Evolutionary conservation across 257 asterid genomes (phyloP), one percentile per base, ranked within the genome.

Genomic region (Plantago ovata): DNA sequence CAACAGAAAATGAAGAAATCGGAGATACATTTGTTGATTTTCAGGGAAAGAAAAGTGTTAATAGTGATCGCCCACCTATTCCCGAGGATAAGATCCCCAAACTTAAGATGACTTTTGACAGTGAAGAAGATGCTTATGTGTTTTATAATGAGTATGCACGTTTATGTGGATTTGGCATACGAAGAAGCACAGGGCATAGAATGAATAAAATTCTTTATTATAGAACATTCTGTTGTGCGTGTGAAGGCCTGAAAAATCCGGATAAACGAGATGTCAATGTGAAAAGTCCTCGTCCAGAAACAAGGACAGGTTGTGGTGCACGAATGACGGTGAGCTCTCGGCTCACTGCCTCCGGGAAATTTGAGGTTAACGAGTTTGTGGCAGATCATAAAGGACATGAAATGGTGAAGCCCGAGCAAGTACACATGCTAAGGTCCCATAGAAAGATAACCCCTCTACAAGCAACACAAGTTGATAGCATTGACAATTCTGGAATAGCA

Each of bases 401-500:
- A 1, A 16, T 10, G 55, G 56, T 16, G 1, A 24, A 32, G 15
- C 53, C 54, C 3, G 46, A 32, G 16, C 18, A 46, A 16, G 13
- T 10, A 15, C 20, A 45, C 9, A 8, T 32, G 1, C 9, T 58
- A 3, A 24, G 44, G 12, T 45, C 56, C 4, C 55, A 45, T 1
- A 32, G 44, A 46, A 60, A 9, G 3, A 45, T 45, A 10, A 28
- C 55, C 10, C 6, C 11, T 2, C 2, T 5, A 32, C 8, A 32
- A 32, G 32, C 45, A 13, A 15, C 24, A n/a, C 63, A 58, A 43
- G 13, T 58, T 11, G 21, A 42, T 9, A 41, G 15, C 10, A 42
- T 59, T 6, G 54, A 59, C 10, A 59, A 24, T 4, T 59, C 15
- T 1, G 16, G 53, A 15, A 43, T 59, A 44, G n/a, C 64, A 14